phyloP scores from a whole-genome alignment of 257 asterid species.

The Solanum dulcamara region DNA sequence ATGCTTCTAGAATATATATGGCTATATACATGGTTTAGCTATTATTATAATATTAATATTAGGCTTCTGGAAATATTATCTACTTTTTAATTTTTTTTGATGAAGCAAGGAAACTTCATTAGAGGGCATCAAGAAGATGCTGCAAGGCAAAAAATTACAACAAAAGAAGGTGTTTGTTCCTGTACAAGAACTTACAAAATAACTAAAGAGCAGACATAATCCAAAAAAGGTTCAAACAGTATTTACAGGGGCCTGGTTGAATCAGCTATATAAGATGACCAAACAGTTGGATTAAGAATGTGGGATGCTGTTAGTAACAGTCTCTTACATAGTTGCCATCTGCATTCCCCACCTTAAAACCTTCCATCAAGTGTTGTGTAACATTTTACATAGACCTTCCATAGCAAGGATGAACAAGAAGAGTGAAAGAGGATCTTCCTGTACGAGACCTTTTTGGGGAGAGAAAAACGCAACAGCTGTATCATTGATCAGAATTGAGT shows the following conservation, averaged over 20 bases:
- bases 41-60: background rate
- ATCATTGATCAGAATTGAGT: no score
- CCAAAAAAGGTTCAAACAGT: background rate
- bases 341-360: background rate
- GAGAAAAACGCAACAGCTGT: no score
- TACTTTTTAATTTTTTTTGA: background rate
- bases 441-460: no score
- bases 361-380: background rate
- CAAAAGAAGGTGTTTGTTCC: background rate
- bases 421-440: no score
- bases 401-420: no score
- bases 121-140: background rate
- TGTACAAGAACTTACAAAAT: background rate
- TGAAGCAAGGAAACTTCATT: no score
- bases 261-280: background rate
- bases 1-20: background rate
- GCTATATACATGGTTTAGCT: background rate
- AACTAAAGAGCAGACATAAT: background rate
- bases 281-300: background rate
- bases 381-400: no score
- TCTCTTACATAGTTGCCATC: background rate
- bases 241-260: background rate
- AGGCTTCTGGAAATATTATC: background rate
- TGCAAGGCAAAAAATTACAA: background rate
- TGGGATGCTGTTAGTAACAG: background rate